A percentile compares a stretch with the other conserved stretches of the same genome.
These are phyloP conservation scores for Oryza meridionalis DNA, from an alignment of 176 grass and related monocot genomes.

Conservation along the genomic window DNA sequence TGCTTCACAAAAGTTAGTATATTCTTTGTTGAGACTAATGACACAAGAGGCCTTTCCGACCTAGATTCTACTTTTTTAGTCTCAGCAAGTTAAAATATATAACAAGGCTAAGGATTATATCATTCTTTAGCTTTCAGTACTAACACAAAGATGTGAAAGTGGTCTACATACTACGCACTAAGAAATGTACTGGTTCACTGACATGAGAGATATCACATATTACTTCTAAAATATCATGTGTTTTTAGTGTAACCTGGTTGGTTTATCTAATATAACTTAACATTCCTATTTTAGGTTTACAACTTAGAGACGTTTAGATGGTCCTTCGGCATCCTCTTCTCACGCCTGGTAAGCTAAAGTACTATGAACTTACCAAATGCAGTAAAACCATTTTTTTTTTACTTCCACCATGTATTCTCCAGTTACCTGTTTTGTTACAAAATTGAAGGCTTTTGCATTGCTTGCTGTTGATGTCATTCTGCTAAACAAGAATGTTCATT, in stretches of 20 bases:
- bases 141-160: neutral
- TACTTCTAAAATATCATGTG: neutral
- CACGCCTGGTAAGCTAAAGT: constrained; percentile 75
- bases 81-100: constrained; percentile 4
- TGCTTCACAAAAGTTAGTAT: constrained; percentile 20
- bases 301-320: constrained; percentile 90
- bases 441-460: neutral
- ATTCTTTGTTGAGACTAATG: constrained; percentile 25
- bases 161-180: neutral
- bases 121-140: constrained; percentile 11
- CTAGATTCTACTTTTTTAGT: neutral
- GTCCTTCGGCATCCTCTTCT: constrained; percentile 99
- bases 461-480: constrained; percentile 15
- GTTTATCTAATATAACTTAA: neutral
- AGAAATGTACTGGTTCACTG: constrained; percentile 26
- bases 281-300: constrained; percentile 67
- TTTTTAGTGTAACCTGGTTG: constrained; percentile 32
- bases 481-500: constrained; percentile 7
- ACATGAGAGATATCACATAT: neutral
- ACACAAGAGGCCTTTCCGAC: neutral
- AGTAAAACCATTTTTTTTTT: constrained; percentile 38
- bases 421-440: neutral
- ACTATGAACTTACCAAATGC: constrained; percentile 15
- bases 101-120: constrained; percentile 14
- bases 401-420: neutral